Percentiles rank a stretch among this genome's conserved stretches.
Conservation (phyloP, 345 rosid species). For the Sisymbrium irio region DNA sequence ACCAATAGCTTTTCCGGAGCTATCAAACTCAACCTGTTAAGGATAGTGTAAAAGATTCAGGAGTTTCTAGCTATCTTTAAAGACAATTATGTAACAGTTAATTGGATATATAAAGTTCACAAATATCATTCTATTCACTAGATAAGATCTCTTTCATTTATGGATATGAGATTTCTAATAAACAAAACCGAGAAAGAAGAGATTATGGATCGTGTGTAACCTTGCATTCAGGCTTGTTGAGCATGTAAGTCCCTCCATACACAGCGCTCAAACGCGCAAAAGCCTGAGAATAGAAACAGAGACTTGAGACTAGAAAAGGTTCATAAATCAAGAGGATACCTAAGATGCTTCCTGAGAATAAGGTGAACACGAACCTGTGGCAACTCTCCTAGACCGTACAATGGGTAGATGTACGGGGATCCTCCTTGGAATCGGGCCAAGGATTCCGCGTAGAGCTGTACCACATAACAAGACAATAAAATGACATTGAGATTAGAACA, state of each 20-base stretch:
- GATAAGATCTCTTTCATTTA: not conserved
- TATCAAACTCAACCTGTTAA: slow-evolving; percentile 70
- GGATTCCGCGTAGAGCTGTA: slow-evolving; percentile 86
- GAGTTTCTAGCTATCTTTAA: not conserved
- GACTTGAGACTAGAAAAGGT: not conserved
- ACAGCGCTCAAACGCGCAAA: slow-evolving; percentile 96
- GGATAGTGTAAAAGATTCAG: not conserved
- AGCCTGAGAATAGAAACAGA: slow-evolving; percentile 46
- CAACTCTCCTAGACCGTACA: slow-evolving; percentile 88
- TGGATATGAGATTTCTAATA: not conserved
- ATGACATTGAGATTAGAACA: not conserved
- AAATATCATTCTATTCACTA: not conserved
- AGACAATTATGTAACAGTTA: not conserved
- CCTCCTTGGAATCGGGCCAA: slow-evolving; percentile 93
- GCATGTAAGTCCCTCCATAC: slow-evolving; percentile 97
- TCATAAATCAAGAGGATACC: not conserved
- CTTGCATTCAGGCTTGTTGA: slow-evolving; percentile 92
- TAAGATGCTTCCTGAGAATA: not conserved
- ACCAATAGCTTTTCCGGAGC: slow-evolving; percentile 65
- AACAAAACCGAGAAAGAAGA: not conserved
- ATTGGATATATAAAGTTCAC: not conserved
- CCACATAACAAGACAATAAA: slow-evolving; percentile 1
- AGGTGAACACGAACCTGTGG: slow-evolving; percentile 59
- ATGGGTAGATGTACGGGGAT: slow-evolving; percentile 87
- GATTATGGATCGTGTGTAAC: slow-evolving; percentile 31